phyloP scores from a whole-genome alignment of 2,329 filamentous ascomycete species.

The Cryphonectria radicalis region DNA sequence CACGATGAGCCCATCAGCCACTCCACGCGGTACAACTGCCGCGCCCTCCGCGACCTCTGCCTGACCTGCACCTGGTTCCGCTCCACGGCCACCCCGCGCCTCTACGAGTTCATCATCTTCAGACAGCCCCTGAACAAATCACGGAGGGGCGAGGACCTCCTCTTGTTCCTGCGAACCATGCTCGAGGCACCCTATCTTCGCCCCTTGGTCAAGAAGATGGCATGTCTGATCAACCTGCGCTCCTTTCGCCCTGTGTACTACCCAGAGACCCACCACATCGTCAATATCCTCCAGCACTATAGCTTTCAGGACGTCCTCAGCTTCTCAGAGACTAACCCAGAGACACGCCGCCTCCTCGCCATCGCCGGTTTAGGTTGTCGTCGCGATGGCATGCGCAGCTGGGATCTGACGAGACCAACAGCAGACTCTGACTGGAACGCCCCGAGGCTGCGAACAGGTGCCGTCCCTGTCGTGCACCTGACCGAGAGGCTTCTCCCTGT shows the following conservation, averaged over 20 bases:
- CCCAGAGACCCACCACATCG: not conserved
- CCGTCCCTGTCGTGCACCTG: not conserved
- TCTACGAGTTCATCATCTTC: slow-evolving; percentile 4
- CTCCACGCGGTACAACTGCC: not conserved
- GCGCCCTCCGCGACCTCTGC: not conserved
- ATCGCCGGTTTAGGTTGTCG: not conserved
- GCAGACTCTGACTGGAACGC: not conserved
- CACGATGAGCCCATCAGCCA: not conserved
- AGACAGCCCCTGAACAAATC: not conserved
- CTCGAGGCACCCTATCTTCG: not conserved
- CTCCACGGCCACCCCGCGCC: not conserved
- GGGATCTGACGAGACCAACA: not conserved
- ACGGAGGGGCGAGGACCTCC: not conserved
- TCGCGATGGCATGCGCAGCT: not conserved
- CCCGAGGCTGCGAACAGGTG: not conserved
- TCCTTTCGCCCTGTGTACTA: not conserved
- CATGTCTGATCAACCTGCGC: not conserved
- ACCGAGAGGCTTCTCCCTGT: not conserved
- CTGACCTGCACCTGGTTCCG: slow-evolving; percentile 1
- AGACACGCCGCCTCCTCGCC: not conserved
- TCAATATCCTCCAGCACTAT: not conserved
- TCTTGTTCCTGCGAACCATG: not conserved
- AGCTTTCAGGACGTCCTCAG: not conserved
- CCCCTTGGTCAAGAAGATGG: not conserved
- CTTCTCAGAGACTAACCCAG: not conserved